Conservation (phyloP, 73 alveolate genomes). For the Uronychia binucleata region DNA sequence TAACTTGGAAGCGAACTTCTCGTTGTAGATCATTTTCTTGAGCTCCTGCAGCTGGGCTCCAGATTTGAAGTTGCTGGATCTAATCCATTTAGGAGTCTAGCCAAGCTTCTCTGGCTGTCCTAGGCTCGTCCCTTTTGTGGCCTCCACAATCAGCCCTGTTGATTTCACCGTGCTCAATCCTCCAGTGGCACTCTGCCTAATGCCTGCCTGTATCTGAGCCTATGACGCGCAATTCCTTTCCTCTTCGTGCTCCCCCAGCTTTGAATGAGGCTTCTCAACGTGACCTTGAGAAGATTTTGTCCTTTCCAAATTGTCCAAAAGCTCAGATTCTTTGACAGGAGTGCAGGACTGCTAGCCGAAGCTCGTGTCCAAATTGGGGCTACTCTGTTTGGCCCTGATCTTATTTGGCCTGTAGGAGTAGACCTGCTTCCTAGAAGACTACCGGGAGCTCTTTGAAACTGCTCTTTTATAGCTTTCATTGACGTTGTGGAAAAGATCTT, state of each 20-base stretch:
- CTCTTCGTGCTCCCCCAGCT: neutral
- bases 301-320: neutral
- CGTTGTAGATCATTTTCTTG: neutral
- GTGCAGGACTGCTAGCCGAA: neutral
- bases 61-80: neutral
- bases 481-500: neutral
- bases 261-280: neutral
- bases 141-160: neutral
- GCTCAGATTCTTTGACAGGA: neutral
- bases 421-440: neutral
- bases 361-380: neutral
- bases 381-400: neutral
- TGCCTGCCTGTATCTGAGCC: no score
- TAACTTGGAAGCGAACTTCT: neutral
- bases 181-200: no score
- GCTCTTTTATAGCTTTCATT: neutral
- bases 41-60: slow-evolving; percentile 1
- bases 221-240: no score
- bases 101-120: neutral
- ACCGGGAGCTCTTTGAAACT: neutral
- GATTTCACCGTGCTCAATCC: no score
- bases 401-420: neutral
- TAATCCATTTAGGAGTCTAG: neutral
- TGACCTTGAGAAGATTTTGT: neutral
- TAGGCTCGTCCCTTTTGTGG: neutral